Base-by-base conservation (phyloP, 2,329 filamentous ascomycete species). In the Endothia cerciana region DNA sequence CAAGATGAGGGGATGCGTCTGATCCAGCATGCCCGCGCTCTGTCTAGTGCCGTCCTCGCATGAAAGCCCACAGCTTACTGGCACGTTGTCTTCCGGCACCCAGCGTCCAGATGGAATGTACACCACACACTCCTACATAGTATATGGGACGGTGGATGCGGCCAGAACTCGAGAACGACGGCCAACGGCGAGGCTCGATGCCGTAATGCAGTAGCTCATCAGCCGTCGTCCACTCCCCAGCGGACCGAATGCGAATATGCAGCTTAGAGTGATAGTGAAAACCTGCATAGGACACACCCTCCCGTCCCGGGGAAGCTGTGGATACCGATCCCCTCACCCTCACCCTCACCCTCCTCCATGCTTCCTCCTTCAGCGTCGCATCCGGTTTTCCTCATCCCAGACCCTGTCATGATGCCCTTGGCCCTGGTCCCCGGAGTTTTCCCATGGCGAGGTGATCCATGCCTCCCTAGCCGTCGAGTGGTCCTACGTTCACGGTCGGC, bases 1-100 rank as follows among this genome's bases (percentile, higher is more conserved):
- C 67, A 65, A 65, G 59, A 69, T 69, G 67, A 69, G 67, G 67
- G 67, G 65, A 59, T 57, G 53, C n/a, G 55, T 56, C 17, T 53
- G 30, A 63, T 22, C 17, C 60, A 61, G 60, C n/a, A n/a, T 51
- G 61, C 61, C n/a, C 33, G 56, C 61, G 51, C 55, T 45, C 53
- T 45, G 60, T 56, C 15, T 57, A 41, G n/a, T 38, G 28, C 55
- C 49, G 25, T 56, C 36, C 11, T n/a, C 51, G 17, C 51, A n/a
- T 55, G n/a, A 53, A 63, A 67, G 59, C 62, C 65, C 65, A 65
- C 65, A 55, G 41, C 55, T 47, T 47, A 55, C 60, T 36, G 65
- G 63, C 58, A 65, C 28, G n/a, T 40, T 58, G 45, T 59, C 63
- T 64, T 62, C 43, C 47, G 51, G 51, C 45, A 49, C 36, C n/a